Evolutionary conservation across 352 stramenopile genomes (phyloP).

Genomic region (Blastocystis sp.): DNA sequence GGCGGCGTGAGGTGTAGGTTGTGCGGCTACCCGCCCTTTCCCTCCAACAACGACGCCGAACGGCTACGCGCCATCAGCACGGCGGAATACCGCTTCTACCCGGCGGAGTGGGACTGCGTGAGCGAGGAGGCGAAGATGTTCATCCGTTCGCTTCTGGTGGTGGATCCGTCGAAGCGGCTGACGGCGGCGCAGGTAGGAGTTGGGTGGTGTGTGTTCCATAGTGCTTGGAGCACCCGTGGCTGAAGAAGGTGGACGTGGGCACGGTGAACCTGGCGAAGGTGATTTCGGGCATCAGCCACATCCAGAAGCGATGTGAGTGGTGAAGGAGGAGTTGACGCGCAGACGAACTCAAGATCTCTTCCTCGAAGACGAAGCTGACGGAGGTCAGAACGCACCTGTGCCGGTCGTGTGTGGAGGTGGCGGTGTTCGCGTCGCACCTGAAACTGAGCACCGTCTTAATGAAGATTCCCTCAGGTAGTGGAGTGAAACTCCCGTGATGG

Average conservation of each 20-base stretch:
- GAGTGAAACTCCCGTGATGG: neutral
- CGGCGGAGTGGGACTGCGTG: slow-evolving; percentile 89
- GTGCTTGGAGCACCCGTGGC: slow-evolving; percentile 78
- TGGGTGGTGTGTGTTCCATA: neutral
- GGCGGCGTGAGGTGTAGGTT: slow-evolving; percentile 75
- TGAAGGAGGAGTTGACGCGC: neutral
- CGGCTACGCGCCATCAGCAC: slow-evolving; percentile 87
- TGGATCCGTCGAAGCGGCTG: slow-evolving; percentile 75
- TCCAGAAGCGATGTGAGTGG: slow-evolving; percentile 15
- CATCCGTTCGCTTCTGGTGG: slow-evolving; percentile 76
- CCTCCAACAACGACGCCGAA: slow-evolving; percentile 85
- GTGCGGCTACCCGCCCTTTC: slow-evolving; percentile 87
- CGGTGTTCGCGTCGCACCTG: neutral
- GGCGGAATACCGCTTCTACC: slow-evolving; percentile 86
- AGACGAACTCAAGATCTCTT: slow-evolving; percentile 14
- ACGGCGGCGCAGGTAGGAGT: slow-evolving; percentile 80
- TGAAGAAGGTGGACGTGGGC: neutral
- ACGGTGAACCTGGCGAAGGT: slow-evolving; percentile 50
- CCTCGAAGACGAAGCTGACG: neutral
- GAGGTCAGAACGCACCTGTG: slow-evolving; percentile 38
- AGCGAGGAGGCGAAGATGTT: slow-evolving; percentile 90
- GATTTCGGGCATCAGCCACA: slow-evolving; percentile 37
- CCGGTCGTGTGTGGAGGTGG: slow-evolving; percentile 6
- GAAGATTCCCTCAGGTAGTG: slow-evolving; percentile 20
- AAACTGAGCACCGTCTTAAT: neutral